A percentile compares a stretch with the other conserved stretches of the same genome.
Evolutionary conservation across 176 grass and related monocot genomes (phyloP).

Genomic region (Ananas comosus): DNA sequence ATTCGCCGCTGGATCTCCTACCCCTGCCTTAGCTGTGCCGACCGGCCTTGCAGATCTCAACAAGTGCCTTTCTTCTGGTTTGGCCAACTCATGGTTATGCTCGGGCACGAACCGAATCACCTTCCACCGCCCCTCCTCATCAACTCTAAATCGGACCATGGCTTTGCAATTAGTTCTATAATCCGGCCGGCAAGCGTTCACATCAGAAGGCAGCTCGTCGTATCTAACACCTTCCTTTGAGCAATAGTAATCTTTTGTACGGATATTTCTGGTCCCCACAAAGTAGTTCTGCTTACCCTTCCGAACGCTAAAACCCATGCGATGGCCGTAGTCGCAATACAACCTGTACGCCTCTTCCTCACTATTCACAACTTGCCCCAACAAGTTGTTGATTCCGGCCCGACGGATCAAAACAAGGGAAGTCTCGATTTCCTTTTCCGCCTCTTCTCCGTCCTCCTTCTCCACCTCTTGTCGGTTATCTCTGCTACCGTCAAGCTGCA

Average conservation of each 20-base stretch:
- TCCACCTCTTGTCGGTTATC: too few relatives aligned
- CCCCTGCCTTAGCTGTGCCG: constrained; percentile 45
- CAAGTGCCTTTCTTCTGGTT: constrained; percentile 77
- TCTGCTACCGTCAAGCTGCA: too few relatives aligned
- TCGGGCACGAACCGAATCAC: constrained; percentile 65
- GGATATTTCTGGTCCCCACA: constrained; percentile 68
- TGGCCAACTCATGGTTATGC: constrained; percentile 82
- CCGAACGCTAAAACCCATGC: constrained; percentile 74
- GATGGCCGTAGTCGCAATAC: constrained; percentile 81
- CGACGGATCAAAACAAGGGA: constrained; percentile 41
- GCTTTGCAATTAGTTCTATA: constrained; percentile 85
- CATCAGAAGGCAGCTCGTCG: constrained; percentile 38
- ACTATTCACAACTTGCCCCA: constrained; percentile 62
- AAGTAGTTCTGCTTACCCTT: constrained; percentile 89
- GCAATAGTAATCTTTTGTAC: constrained; percentile 87
- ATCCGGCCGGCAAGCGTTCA: constrained; percentile 66
- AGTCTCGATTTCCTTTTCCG: constrained; percentile 32
- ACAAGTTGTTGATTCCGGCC: constrained; percentile 51
- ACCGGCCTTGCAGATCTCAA: constrained; percentile 62
- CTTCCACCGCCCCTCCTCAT: constrained; percentile 63
- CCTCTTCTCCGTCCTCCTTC: constrained; percentile 11
- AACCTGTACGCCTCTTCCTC: constrained; percentile 76
- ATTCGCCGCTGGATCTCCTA: background rate
- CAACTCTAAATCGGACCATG: constrained; percentile 78
- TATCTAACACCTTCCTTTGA: constrained; percentile 54